phyloP scores from a whole-genome alignment of 345 rosid species.

The Draba incana region DNA sequence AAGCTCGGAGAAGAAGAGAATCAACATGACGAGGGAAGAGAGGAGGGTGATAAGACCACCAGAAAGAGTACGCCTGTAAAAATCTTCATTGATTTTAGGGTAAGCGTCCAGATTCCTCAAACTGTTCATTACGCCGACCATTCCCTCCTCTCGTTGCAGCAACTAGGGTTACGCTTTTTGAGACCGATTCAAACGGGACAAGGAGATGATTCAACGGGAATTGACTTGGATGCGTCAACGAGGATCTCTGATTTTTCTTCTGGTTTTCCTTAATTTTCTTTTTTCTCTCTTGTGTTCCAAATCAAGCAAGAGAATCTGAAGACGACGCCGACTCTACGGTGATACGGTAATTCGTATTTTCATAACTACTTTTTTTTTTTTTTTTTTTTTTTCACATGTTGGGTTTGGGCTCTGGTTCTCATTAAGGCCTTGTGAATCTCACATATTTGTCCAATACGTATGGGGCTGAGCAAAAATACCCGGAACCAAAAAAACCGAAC shows the following conservation, averaged over 20 bases:
- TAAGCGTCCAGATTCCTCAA: conserved; percentile 78
- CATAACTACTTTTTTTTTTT: not conserved
- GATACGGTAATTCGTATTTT: not conserved
- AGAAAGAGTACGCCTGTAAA: conserved; percentile 79
- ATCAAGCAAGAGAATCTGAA: conserved; percentile 16
- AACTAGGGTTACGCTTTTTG: conserved; percentile 26
- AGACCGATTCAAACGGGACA: conserved; percentile 30
- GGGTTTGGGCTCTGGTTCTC: not conserved
- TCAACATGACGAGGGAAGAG: conserved; percentile 60
- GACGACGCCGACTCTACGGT: conserved; percentile 10
- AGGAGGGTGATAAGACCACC: conserved; percentile 84
- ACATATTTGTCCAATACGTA: no score
- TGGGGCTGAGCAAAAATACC: no score
- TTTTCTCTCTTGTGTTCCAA: conserved; percentile 4
- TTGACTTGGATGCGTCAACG: conserved; percentile 33
- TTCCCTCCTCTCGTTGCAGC: conserved; percentile 21
- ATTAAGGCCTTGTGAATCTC: no score
- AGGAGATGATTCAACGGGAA: conserved; percentile 39
- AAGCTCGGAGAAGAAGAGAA: conserved; percentile 84
- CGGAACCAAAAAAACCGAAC: no score
- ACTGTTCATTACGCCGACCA: conserved; percentile 54
- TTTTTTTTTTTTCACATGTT: not conserved
- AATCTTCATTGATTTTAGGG: conserved; percentile 91
- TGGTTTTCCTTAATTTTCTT: not conserved
- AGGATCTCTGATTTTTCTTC: conserved; percentile 31